Evolutionary conservation across 371 early-diverging fungal genomes (phyloP).

Genomic region (Apophysomyces variabilis): DNA sequence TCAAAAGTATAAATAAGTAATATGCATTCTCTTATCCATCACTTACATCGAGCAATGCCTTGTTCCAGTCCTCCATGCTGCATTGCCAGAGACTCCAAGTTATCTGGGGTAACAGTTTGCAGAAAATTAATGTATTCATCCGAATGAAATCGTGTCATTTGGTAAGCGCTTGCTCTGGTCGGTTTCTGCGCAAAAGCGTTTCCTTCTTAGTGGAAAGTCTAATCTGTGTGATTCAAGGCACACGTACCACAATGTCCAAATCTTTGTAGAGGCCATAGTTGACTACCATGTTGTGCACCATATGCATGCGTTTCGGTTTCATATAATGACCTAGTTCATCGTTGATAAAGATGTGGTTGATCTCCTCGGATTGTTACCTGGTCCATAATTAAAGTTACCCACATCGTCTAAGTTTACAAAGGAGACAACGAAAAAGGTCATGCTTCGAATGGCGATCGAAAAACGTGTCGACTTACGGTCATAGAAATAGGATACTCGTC

Average conservation of each 20-base stretch:
- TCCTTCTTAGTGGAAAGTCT: conserved; percentile 18
- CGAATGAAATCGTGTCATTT: conserved; percentile 99
- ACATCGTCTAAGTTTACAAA: conserved; percentile 65
- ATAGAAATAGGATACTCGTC: conserved; percentile 80
- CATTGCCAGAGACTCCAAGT: conserved; percentile 78
- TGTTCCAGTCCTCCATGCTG: conserved; percentile 70
- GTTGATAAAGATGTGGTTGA: conserved; percentile 1
- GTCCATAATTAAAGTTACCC: conserved; percentile 90
- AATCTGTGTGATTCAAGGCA: neutral
- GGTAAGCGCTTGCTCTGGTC: conserved; percentile 84
- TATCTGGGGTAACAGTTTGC: conserved; percentile 92
- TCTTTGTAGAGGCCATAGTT: conserved; percentile 96
- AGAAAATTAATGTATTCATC: conserved; percentile 99
- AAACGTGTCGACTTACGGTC: conserved; percentile 55
- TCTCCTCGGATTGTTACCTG: conserved; percentile 49
- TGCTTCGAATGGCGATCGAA: neutral
- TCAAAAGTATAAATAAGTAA: neutral
- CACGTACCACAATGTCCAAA: conserved; percentile 84
- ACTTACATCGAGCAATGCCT: conserved; percentile 75
- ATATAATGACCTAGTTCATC: conserved; percentile 88
- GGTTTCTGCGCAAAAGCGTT: conserved; percentile 64
- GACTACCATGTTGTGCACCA: conserved; percentile 97
- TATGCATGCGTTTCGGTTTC: conserved; percentile 99
- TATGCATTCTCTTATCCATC: neutral
- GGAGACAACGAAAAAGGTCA: neutral